Conservation (phyloP, 176 grass and related monocot species). For the Aechmea fasciata region DNA sequence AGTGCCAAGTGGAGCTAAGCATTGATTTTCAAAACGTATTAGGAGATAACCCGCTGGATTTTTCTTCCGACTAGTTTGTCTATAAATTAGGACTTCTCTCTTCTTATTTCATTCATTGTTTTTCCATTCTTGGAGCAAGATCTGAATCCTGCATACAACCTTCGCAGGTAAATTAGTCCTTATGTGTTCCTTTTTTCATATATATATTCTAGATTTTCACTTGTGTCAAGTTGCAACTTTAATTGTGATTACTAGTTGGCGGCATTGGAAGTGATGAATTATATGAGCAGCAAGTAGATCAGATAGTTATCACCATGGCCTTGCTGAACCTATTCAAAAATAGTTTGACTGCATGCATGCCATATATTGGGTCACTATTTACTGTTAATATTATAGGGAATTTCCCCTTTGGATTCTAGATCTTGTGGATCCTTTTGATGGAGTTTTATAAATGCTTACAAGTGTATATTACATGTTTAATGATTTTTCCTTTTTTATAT, state of each 20-base stretch:
- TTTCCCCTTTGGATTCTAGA: neutral
- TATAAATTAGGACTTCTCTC: neutral
- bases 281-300: neutral
- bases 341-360: neutral
- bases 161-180: neutral
- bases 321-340: neutral
- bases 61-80: neutral
- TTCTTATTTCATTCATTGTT: neutral
- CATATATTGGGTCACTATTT: neutral
- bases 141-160: neutral
- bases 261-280: neutral
- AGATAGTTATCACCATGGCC: neutral
- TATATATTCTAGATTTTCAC: neutral
- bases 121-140: neutral
- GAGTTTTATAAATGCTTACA: neutral
- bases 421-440: neutral
- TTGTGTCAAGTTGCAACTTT: neutral
- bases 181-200: neutral
- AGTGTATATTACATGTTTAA: neutral
- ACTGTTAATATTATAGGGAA: neutral
- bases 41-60: neutral
- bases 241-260: neutral
- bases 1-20: neutral
- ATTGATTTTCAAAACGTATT: neutral
- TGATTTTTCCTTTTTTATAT: neutral